Base-by-base conservation (phyloP, 1,284 basidiomycete genomes). In the Boletellus sp. region DNA sequence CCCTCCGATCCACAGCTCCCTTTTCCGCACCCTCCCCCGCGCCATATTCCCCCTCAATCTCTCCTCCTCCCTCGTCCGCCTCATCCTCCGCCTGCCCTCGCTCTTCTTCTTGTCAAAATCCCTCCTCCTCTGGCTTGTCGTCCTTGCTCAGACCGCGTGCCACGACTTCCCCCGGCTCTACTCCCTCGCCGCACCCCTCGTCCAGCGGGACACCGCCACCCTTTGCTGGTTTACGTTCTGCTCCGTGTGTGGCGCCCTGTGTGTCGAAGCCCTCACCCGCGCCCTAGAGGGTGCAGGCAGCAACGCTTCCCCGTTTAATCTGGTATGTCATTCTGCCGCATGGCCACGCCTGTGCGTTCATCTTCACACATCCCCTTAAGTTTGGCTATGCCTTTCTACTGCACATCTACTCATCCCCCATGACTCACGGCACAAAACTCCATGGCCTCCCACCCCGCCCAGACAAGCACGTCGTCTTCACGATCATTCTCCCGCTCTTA, bases 151-250 rank as follows among this genome's bases (percentile, higher is more conserved):
- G 59, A 74, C 77, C 0, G 69, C 75, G 1, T 36, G 43, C 9
- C 55, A 55, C 20, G 45, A 68, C 21, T 62, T 59, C 19, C 53
- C 56, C 3, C 69, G 58, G 59, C 48, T 72, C 8, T 57, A 59
- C 26, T 39, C 57, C 2, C 48, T 84, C 11, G 73, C 71, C 3
- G 52, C 64, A 0, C 82, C 77, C 78, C 71, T 64, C 5, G 67
- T 70, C 19, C 57, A 65, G 17, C 72, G 73, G 52, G 73, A 79
- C 37, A 86, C 84, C 72, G 63, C 73, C 0, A 71, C 80, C 17
- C 68, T 88, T 6, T 86, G 84, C 59, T 88, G 87, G 86, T 70
- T 68, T 25, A 86, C 84, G 0, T 88, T 87, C 60, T 71, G 73
- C 30, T 69, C 85, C 14, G 74, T 84, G 8, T 87, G 85, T 53